These are phyloP conservation scores for Claviceps paspali DNA, from an alignment of 2,329 filamentous ascomycete genomes.

Conservation along the genomic window DNA sequence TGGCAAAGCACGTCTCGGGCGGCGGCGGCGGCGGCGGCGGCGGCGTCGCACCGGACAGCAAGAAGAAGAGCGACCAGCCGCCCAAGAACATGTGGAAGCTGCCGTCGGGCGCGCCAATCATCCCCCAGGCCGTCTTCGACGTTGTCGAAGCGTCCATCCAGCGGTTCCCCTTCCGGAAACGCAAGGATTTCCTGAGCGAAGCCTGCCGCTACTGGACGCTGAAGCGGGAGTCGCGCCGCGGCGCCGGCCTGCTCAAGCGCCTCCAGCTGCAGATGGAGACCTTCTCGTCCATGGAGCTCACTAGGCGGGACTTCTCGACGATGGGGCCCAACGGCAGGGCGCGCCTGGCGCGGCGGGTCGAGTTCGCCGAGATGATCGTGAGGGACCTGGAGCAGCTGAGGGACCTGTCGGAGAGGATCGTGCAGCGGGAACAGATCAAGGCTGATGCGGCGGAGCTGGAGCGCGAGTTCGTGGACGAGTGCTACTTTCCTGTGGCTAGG, in stretches of 20 bases:
- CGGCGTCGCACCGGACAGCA: slow-evolving; percentile 45
- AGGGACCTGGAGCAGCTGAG: slow-evolving; percentile 66
- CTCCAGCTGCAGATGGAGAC: slow-evolving; percentile 90
- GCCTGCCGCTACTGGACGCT: slow-evolving; percentile 96
- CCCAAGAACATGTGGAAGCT: slow-evolving; percentile 58
- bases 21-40: not conserved
- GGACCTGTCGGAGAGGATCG: slow-evolving; percentile 52
- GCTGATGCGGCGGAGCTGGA: slow-evolving; percentile 63
- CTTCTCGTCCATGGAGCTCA: slow-evolving; percentile 95
- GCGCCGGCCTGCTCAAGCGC: slow-evolving; percentile 81
- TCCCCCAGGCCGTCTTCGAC: slow-evolving; percentile 76
- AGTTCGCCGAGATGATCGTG: slow-evolving; percentile 66
- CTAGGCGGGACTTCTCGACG: slow-evolving; percentile 82
- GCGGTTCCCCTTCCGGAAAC: slow-evolving; percentile 64
- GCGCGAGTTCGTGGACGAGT: slow-evolving; percentile 65
- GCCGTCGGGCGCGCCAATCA: slow-evolving; percentile 85
- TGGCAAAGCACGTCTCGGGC: slow-evolving; percentile 58
- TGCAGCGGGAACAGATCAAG: slow-evolving; percentile 63
- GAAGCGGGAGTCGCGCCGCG: slow-evolving; percentile 82
- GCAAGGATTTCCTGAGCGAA: slow-evolving; percentile 85
- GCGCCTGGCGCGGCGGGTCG: slow-evolving; percentile 65
- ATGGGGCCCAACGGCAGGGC: slow-evolving; percentile 78
- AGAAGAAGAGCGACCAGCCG: slow-evolving; percentile 48
- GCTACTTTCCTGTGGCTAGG: slow-evolving; percentile 79
- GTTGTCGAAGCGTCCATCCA: slow-evolving; percentile 71